Evolutionary conservation across 2,329 filamentous ascomycete species (phyloP).

Genomic region (Pseudogymnoascus sp.): DNA sequence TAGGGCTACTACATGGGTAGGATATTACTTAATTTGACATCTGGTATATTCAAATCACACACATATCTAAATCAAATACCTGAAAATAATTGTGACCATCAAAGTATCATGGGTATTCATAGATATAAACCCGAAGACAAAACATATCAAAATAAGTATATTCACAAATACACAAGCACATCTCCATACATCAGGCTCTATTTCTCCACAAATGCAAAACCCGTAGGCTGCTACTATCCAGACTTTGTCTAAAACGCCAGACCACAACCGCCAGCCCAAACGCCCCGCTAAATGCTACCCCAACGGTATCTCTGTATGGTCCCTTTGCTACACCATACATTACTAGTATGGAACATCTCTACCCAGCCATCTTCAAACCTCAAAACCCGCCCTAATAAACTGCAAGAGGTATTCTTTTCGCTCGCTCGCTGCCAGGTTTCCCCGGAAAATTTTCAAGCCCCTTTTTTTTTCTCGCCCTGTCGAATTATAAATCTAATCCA

Average conservation of each 20-base stretch:
- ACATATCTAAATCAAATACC: neutral
- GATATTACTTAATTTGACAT: neutral
- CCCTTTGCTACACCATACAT: constrained; percentile 5
- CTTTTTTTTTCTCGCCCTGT: neutral
- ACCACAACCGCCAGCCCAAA: constrained; percentile 8
- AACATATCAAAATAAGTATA: neutral
- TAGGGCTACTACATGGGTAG: neutral
- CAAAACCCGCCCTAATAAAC: neutral
- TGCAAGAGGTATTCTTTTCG: neutral
- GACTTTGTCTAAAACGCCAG: constrained; percentile 8
- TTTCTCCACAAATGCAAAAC: constrained; percentile 4
- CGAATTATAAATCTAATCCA: neutral
- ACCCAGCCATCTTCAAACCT: neutral
- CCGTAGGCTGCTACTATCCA: constrained; percentile 8
- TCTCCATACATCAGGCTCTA: constrained; percentile 1
- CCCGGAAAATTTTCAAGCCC: neutral
- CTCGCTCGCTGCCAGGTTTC: neutral
- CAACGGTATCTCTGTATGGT: neutral
- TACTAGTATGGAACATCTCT: neutral
- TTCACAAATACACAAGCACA: neutral
- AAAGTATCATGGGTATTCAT: neutral
- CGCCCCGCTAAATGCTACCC: constrained; percentile 6
- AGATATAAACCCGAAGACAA: no score
- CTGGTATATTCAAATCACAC: neutral
- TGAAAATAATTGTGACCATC: neutral